phyloP scores from a whole-genome alignment of 805 yeast genomes.

The Lachancea thermotolerans region DNA sequence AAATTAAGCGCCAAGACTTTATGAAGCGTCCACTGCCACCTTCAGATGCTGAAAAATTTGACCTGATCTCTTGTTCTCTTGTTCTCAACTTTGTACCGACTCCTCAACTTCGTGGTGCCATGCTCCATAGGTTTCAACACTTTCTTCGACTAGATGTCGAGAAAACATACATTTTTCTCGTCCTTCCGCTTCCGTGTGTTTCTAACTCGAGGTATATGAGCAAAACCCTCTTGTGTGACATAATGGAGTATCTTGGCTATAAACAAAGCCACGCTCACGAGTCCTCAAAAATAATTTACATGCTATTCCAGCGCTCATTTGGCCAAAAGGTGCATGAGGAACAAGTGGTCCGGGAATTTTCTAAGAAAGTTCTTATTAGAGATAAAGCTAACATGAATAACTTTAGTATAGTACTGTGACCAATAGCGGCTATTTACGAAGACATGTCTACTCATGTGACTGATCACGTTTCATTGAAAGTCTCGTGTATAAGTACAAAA shows the following conservation, averaged over 20 bases:
- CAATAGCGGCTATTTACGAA: background rate
- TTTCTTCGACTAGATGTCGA: constrained; percentile 40
- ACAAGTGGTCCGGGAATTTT: background rate
- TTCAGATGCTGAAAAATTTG: constrained; percentile 41
- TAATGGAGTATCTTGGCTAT: constrained; percentile 62
- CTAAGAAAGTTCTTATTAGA: constrained; percentile 42
- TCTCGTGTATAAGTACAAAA: background rate
- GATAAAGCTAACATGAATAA: constrained; percentile 62
- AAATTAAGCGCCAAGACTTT: constrained; percentile 72
- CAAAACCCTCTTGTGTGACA: constrained; percentile 33
- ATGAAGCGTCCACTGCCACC: constrained; percentile 65
- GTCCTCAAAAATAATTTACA: constrained; percentile 67
- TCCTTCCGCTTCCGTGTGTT: constrained; percentile 83
- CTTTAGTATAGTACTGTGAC: constrained; percentile 43
- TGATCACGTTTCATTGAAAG: too few relatives aligned
- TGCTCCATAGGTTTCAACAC: constrained; percentile 54
- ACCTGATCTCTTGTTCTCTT: constrained; percentile 72
- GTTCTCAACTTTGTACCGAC: constrained; percentile 86
- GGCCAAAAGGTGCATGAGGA: too few relatives aligned
- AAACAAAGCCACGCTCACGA: constrained; percentile 39
- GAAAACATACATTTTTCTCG: constrained; percentile 53
- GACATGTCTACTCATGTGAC: background rate
- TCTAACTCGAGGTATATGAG: constrained; percentile 75
- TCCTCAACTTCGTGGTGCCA: constrained; percentile 62
- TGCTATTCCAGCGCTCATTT: constrained; percentile 43